A percentile compares a stretch with the other conserved stretches of the same genome.
phyloP scores from a whole-genome alignment of 2,329 filamentous ascomycete species.

The Claviceps sp. region DNA sequence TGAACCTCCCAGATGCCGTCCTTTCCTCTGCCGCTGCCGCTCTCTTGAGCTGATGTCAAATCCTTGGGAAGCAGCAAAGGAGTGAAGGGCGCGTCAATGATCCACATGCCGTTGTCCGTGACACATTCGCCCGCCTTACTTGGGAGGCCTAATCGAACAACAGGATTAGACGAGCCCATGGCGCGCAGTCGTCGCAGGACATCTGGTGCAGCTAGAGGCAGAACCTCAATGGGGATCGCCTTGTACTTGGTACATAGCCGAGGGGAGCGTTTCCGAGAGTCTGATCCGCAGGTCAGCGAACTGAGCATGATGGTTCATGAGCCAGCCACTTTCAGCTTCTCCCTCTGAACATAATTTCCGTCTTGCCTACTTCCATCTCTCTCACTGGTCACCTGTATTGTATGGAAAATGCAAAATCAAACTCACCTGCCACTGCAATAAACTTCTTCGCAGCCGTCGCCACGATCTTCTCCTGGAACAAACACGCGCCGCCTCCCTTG shows the following conservation, averaged over 20 bases:
- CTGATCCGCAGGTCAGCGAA: constrained; percentile 24
- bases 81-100: constrained; percentile 84
- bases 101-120: constrained; percentile 50
- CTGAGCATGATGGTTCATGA: too few species aligned
- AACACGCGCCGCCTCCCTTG: constrained; percentile 92
- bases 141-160: constrained; percentile 57
- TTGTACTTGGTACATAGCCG: constrained; percentile 69
- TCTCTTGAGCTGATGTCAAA: constrained; percentile 33
- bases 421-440: constrained; percentile 67
- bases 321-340: too few species aligned
- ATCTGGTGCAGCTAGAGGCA: constrained; percentile 66
- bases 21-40: constrained; percentile 24
- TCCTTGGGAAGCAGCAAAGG: constrained; percentile 53
- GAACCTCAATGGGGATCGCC: constrained; percentile 83
- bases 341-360: constrained; percentile 2
- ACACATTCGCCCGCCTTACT: constrained; percentile 69
- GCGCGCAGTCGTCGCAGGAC: constrained; percentile 60
- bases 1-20: constrained; percentile 67
- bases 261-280: constrained; percentile 78
- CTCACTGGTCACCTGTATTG: too few species aligned
- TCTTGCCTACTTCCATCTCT: not conserved
- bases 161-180: constrained; percentile 60
- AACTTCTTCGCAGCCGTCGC: constrained; percentile 75
- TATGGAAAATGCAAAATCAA: not conserved
- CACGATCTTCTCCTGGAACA: constrained; percentile 96